A percentile compares a stretch with the other conserved stretches of the same genome.
Conservation (phyloP, 2,329 filamentous ascomycete species). For the Fusarium citri region DNA sequence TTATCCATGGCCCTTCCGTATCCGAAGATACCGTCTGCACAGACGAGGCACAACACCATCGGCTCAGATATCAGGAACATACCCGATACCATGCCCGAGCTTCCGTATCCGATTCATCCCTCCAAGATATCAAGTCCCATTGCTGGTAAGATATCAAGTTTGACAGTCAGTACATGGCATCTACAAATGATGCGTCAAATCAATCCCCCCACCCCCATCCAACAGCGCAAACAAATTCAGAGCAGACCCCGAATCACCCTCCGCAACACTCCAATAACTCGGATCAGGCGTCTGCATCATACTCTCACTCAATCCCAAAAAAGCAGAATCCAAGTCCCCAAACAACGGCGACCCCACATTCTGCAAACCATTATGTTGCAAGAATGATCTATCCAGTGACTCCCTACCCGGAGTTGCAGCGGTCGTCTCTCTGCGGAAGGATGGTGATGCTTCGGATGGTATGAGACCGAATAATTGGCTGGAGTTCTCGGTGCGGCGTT, state of each 20-base stretch:
- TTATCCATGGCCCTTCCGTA: slow-evolving; percentile 1
- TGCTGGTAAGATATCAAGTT: too few species aligned
- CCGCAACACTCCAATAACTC: slow-evolving; percentile 55
- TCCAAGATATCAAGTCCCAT: too few species aligned
- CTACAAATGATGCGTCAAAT: slow-evolving; percentile 57
- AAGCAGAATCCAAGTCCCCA: slow-evolving; percentile 53
- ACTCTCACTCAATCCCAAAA: slow-evolving; percentile 53
- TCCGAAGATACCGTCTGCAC: background rate
- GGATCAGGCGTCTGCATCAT: slow-evolving; percentile 57
- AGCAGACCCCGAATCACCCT: slow-evolving; percentile 57
- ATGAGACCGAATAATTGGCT: slow-evolving; percentile 64
- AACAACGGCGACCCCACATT: slow-evolving; percentile 48
- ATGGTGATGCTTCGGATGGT: slow-evolving; percentile 46
- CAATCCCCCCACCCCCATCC: slow-evolving; percentile 64
- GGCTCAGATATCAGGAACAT: background rate
- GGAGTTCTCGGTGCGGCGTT: slow-evolving; percentile 61
- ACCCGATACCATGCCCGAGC: background rate
- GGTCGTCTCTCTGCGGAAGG: slow-evolving; percentile 18
- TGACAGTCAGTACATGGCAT: too few species aligned
- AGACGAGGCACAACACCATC: background rate
- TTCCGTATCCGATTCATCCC: background rate
- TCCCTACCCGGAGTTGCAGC: slow-evolving; percentile 32
- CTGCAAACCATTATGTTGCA: slow-evolving; percentile 46
- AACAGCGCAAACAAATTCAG: slow-evolving; percentile 64
- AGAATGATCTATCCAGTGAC: slow-evolving; percentile 44